Percentiles rank a stretch among this genome's conserved stretches.
Conservation (phyloP, 2,329 filamentous ascomycete genomes). For the Ascosphaera aggregata region DNA sequence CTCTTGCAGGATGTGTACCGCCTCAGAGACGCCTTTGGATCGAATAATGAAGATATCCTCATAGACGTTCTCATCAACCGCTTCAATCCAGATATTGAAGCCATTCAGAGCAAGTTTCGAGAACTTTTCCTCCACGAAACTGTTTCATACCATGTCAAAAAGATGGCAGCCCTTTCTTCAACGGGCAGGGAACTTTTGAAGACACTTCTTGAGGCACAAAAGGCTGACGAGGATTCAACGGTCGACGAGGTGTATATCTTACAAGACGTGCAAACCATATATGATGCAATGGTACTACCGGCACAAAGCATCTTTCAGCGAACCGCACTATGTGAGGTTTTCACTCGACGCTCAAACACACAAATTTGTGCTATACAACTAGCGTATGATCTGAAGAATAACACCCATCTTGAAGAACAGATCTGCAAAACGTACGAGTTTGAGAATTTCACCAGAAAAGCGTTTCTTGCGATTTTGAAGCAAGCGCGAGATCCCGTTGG, state of each 20-base stretch:
- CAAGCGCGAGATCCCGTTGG: conserved; percentile 58
- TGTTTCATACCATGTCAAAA: not conserved
- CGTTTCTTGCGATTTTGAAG: conserved; percentile 56
- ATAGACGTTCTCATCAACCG: conserved; percentile 69
- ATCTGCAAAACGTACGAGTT: conserved; percentile 43
- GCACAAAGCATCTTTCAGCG: conserved; percentile 21
- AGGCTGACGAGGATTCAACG: conserved; percentile 50
- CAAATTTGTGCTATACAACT: conserved; percentile 65
- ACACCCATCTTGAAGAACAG: conserved; percentile 44
- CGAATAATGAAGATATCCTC: conserved; percentile 67
- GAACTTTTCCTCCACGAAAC: not conserved
- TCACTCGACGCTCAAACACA: conserved; percentile 51
- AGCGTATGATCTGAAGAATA: conserved; percentile 51
- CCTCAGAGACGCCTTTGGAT: conserved; percentile 48
- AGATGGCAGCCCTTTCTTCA: not conserved
- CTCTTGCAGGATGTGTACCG: conserved; percentile 51
- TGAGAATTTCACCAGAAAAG: conserved; percentile 43
- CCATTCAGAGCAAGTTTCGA: conserved; percentile 42
- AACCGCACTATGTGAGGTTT: conserved; percentile 47
- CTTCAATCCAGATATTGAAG: conserved; percentile 66
- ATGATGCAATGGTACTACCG: conserved; percentile 48
- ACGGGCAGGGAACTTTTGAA: conserved; percentile 59
- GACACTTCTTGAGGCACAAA: conserved; percentile 29
- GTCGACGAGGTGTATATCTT: conserved; percentile 52
- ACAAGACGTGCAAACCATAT: conserved; percentile 50